A percentile compares a stretch with the other conserved stretches of the same genome.
phyloP scores from a whole-genome alignment of 345 rosid species.

The Trapa bicornis region DNA sequence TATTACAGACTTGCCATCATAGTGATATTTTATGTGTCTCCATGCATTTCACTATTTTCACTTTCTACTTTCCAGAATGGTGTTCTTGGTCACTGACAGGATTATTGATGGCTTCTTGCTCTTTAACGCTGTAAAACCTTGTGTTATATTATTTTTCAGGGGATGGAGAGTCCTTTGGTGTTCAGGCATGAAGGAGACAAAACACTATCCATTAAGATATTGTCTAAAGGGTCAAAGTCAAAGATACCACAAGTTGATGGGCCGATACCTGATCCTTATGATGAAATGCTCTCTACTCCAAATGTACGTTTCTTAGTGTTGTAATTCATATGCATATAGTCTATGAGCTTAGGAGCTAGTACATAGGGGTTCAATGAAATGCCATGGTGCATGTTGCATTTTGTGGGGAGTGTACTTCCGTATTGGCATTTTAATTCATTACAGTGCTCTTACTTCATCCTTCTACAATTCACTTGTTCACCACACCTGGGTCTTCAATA shows the following conservation, averaged over 20 bases:
- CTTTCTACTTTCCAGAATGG: not conserved
- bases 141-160: conserved; percentile 3
- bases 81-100: not conserved
- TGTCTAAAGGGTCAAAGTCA: conserved; percentile 13
- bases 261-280: conserved; percentile 88
- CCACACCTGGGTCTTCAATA: not conserved
- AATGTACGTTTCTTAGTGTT: conserved; percentile 40
- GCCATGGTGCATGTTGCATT: not conserved
- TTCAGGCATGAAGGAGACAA: not conserved
- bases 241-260: conserved; percentile 93
- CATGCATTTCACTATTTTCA: not conserved
- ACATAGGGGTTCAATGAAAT: not conserved
- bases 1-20: not conserved
- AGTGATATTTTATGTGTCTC: not conserved
- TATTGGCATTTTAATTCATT: not conserved
- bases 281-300: conserved; percentile 83
- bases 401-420: not conserved
- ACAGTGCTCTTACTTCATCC: not conserved
- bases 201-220: not conserved
- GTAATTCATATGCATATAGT: not conserved
- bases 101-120: not conserved
- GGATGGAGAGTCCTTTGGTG: not conserved
- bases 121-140: not conserved
- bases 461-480: not conserved
- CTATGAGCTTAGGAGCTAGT: not conserved